Percentiles rank a stretch among this genome's conserved stretches.
Conservation (phyloP, 441 rosid species). For the Gossypium aridum region DNA sequence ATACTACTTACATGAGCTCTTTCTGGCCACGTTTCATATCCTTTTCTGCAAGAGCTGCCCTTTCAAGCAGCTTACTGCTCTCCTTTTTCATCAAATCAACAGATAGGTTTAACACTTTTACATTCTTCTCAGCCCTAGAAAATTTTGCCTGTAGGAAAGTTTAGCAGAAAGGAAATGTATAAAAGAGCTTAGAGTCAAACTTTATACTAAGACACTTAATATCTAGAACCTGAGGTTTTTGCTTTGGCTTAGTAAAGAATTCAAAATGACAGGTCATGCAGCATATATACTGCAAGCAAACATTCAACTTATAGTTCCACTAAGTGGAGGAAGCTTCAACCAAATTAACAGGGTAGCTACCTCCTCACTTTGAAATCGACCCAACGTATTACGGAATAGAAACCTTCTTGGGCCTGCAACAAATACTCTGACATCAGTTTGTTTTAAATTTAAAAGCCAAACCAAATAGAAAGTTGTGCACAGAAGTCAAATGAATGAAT, state of each 20-base stretch:
- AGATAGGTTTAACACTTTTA: slow-evolving; percentile 62
- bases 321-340: slow-evolving; percentile 1
- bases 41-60: slow-evolving; percentile 77
- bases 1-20: slow-evolving; percentile 49
- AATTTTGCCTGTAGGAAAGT: slow-evolving; percentile 51
- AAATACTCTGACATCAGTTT: slow-evolving; percentile 12
- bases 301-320: background rate
- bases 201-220: background rate
- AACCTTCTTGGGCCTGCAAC: slow-evolving; percentile 78
- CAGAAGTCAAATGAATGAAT: background rate
- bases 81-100: slow-evolving; percentile 83
- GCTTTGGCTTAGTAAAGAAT: background rate
- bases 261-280: background rate
- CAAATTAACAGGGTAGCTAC: slow-evolving; percentile 24
- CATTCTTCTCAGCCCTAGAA: slow-evolving; percentile 68
- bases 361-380: slow-evolving; percentile 86
- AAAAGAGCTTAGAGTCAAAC: background rate
- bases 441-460: slow-evolving; percentile 1
- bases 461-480: background rate
- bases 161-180: background rate
- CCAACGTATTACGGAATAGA: slow-evolving; percentile 63
- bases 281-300: background rate
- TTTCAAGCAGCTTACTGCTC: slow-evolving; percentile 72
- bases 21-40: slow-evolving; percentile 69
- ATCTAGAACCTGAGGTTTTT: background rate